A percentile compares a stretch with the other conserved stretches of the same genome.
Conservation (phyloP, 345 rosid species). For the Crucihimalaya himalaica region DNA sequence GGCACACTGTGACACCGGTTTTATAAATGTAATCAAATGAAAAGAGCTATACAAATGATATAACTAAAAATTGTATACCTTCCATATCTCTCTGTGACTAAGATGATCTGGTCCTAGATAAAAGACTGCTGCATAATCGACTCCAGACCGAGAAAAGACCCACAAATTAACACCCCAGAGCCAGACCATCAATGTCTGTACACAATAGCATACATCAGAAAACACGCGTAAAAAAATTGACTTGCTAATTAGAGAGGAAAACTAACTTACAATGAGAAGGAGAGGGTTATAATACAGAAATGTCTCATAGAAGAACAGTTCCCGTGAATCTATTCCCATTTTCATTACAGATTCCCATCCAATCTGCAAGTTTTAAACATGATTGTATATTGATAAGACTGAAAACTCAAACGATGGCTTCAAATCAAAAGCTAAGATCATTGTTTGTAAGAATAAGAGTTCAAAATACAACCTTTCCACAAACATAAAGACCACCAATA, state of each 20-base stretch:
- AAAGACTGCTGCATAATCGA: constrained; percentile 77
- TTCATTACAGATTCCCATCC: constrained; percentile 97
- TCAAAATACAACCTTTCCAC: constrained; percentile 74
- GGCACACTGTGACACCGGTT: constrained; percentile 60
- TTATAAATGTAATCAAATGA: not conserved
- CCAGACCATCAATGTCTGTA: constrained; percentile 96
- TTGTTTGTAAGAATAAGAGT: not conserved
- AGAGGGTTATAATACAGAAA: constrained; percentile 97
- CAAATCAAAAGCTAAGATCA: constrained; percentile 14
- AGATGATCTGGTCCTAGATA: constrained; percentile 89
- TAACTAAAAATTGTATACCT: constrained; percentile 50
- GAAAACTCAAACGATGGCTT: not conserved
- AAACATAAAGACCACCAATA: constrained; percentile 70
- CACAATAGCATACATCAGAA: constrained; percentile 15
- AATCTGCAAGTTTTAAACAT: constrained; percentile 53
- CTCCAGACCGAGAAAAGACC: constrained; percentile 79
- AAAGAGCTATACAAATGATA: not conserved
- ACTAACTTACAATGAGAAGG: constrained; percentile 82
- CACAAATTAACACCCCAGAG: constrained; percentile 95
- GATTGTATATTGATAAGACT: not conserved
- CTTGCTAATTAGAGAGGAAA: not conserved
- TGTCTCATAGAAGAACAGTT: constrained; percentile 87
- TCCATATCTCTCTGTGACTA: constrained; percentile 89
- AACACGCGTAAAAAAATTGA: not conserved
- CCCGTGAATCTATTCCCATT: constrained; percentile 81